phyloP scores from a whole-genome alignment of 805 yeast species.

The Yamadazyma sp. region DNA sequence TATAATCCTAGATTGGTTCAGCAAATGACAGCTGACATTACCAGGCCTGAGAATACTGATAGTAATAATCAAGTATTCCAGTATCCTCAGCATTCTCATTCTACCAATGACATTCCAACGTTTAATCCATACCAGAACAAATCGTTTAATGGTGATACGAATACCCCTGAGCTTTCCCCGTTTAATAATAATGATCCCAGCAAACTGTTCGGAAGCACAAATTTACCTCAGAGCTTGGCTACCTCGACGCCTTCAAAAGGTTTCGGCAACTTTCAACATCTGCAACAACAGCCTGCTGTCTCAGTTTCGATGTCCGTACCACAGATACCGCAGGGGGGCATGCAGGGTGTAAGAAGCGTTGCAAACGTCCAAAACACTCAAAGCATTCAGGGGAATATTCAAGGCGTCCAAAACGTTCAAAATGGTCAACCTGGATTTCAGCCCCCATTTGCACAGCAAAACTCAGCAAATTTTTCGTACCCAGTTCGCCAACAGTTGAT shows the following conservation, averaged over 20 bases:
- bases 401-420: background rate
- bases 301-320: too few relatives aligned
- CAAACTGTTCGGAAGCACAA: too few relatives aligned
- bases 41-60: too few relatives aligned
- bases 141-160: background rate
- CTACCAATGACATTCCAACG: constrained; percentile 9
- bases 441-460: constrained; percentile 1
- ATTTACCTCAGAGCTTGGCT: constrained; percentile 12
- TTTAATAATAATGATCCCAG: constrained; percentile 8
- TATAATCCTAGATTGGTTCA: constrained; percentile 29
- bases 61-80: too few relatives aligned
- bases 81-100: constrained; percentile 10
- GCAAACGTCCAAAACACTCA: background rate
- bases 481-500: constrained; percentile 17
- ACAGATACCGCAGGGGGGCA: too few relatives aligned
- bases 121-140: constrained; percentile 2
- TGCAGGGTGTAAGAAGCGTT: too few relatives aligned
- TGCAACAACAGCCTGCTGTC: too few relatives aligned
- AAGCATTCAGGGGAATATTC: too few relatives aligned
- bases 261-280: too few relatives aligned
- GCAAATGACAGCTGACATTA: constrained; percentile 9
- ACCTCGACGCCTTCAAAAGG: constrained; percentile 19
- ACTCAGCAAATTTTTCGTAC: background rate
- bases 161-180: constrained; percentile 10
- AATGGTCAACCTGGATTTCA: background rate